A percentile compares a stretch with the other conserved stretches of the same genome.
Conservation (phyloP, 2,329 filamentous ascomycete species). For the Xylariomycetidae sp. region DNA sequence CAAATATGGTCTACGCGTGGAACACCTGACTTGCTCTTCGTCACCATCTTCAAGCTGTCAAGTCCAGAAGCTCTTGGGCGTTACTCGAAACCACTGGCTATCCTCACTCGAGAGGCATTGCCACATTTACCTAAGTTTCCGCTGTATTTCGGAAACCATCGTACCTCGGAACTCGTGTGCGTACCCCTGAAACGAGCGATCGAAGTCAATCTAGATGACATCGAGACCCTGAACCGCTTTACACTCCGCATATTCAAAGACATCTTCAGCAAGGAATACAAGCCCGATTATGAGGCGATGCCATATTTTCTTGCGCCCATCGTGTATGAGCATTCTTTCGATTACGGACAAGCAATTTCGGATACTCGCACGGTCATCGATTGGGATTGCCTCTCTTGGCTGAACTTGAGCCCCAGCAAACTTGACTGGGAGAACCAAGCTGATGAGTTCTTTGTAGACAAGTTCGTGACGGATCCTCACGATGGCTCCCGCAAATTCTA, state of each 20-base stretch:
- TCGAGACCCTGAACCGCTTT: conserved; percentile 62
- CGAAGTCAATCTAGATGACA: conserved; percentile 32
- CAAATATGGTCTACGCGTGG: conserved; percentile 59
- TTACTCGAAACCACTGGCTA: conserved; percentile 57
- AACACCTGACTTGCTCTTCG: conserved; percentile 50
- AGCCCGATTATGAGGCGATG: conserved; percentile 56
- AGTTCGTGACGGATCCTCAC: conserved; percentile 52
- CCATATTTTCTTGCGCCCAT: conserved; percentile 80
- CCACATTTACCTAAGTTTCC: conserved; percentile 64
- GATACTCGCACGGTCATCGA: conserved; percentile 44
- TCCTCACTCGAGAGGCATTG: conserved; percentile 65
- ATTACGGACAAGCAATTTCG: conserved; percentile 9
- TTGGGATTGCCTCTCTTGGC: conserved; percentile 51
- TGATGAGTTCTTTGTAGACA: conserved; percentile 47
- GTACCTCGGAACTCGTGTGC: conserved; percentile 53
- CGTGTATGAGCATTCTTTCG: conserved; percentile 20
- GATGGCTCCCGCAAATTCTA: conserved; percentile 63
- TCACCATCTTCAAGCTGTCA: conserved; percentile 56
- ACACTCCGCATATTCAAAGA: conserved; percentile 75
- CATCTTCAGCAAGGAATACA: conserved; percentile 84
- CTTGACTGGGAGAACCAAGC: conserved; percentile 38
- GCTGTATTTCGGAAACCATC: conserved; percentile 65
- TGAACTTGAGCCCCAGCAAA: conserved; percentile 26
- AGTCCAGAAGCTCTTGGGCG: conserved; percentile 53
- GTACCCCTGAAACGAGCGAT: conserved; percentile 40